Conservation (phyloP, 306 rosid genomes). For the Heteromeles arbutifolia region DNA sequence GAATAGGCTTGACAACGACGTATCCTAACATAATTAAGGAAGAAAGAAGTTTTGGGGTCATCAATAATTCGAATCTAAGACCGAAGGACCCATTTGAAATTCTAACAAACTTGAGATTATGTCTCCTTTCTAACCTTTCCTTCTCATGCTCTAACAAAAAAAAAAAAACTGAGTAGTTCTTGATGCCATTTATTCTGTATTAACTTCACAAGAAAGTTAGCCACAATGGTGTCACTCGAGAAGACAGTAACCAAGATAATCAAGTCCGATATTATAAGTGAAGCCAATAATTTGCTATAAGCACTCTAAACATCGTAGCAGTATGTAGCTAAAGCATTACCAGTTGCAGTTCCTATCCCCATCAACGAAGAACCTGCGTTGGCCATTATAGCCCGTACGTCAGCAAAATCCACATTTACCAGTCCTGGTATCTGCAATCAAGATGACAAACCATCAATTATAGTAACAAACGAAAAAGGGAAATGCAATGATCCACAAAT, state of each 20-base stretch:
- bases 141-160: background rate
- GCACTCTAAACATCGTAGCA: background rate
- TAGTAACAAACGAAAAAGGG: background rate
- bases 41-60: background rate
- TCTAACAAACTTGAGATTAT: background rate
- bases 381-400: conserved; percentile 94
- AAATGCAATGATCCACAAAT: background rate
- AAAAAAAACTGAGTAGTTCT: background rate
- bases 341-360: conserved; percentile 96
- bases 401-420: conserved; percentile 93
- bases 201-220: background rate
- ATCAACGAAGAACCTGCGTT: conserved; percentile 89
- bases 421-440: conserved; percentile 80
- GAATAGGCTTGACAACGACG: background rate
- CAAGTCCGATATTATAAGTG: background rate
- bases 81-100: background rate
- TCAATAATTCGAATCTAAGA: background rate
- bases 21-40: background rate
- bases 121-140: background rate
- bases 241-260: background rate
- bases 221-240: background rate
- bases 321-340: conserved; percentile 26
- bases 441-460: conserved; percentile 13
- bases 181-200: background rate
- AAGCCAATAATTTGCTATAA: background rate